Conservation (phyloP, 345 rosid species). For the Toxicodendron radicans region DNA sequence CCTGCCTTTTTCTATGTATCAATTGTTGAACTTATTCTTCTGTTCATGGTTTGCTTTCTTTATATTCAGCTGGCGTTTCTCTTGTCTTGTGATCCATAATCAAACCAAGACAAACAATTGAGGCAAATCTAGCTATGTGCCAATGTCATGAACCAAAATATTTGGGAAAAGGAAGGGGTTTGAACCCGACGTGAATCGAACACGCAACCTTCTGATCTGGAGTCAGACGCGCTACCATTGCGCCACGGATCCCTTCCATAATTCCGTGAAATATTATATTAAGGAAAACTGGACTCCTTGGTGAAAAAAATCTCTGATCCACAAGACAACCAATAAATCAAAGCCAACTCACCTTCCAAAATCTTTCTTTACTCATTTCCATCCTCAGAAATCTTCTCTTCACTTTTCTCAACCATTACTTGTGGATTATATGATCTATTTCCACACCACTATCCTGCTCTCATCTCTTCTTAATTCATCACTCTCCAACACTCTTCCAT, state of each 20-base stretch:
- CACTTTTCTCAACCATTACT: neutral
- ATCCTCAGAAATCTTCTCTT: conserved; percentile 28
- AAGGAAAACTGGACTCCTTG: neutral
- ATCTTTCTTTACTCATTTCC: conserved; percentile 31
- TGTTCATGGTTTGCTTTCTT: too few species aligned
- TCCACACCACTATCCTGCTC: neutral
- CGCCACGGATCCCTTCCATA: conserved; percentile 71
- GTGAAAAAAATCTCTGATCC: conserved; percentile 33
- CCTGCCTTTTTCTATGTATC: neutral
- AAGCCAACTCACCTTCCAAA: conserved; percentile 37
- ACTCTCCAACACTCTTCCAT: neutral
- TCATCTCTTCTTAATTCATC: neutral
- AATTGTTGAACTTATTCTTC: neutral
- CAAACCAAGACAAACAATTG: too few species aligned
- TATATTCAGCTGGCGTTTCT: too few species aligned
- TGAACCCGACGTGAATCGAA: conserved; percentile 97
- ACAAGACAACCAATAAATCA: conserved; percentile 38
- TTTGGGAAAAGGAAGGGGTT: too few species aligned
- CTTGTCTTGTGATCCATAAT: too few species aligned
- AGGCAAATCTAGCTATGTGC: too few species aligned
- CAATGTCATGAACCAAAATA: too few species aligned
- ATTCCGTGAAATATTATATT: neutral
- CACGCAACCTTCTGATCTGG: conserved; percentile 99
- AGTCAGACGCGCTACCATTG: conserved; percentile 99
- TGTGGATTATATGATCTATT: neutral